Evolutionary conservation across 2,329 filamentous ascomycete genomes (phyloP).

Genomic region (Diaporthe vaccinii): DNA sequence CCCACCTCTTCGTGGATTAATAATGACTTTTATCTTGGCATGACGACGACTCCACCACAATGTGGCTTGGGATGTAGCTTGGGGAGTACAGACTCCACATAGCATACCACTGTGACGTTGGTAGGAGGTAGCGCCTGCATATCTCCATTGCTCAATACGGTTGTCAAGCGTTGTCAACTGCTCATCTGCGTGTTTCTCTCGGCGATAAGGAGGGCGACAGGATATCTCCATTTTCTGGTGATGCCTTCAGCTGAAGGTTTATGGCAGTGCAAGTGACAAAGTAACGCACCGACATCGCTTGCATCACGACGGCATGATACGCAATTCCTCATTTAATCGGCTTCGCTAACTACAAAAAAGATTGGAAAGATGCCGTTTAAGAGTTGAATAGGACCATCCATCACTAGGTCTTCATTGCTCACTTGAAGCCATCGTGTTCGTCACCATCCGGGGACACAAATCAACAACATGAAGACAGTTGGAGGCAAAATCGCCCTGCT

Average conservation of each 20-base stretch:
- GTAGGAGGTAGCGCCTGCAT: not conserved
- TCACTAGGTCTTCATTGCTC: not conserved
- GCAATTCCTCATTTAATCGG: accelerated
- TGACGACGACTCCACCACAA: not conserved
- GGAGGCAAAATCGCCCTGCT: not conserved
- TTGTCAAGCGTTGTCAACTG: not conserved
- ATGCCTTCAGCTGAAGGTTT: not conserved
- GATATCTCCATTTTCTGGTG: not conserved
- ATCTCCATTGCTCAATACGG: not conserved
- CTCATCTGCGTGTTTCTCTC: not conserved
- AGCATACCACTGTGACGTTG: not conserved
- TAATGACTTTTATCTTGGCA: not conserved
- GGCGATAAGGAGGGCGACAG: not conserved
- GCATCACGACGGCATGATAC: too few relatives aligned
- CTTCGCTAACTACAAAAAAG: not conserved
- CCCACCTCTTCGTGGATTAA: not conserved
- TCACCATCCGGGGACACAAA: not conserved
- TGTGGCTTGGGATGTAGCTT: not conserved
- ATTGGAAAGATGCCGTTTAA: accelerated
- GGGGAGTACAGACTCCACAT: not conserved
- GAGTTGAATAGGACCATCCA: not conserved
- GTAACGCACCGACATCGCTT: not conserved
- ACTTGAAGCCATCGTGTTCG: not conserved
- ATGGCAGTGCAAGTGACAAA: not conserved
- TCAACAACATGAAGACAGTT: not conserved